Evolutionary conservation across 495 filamentous ascomycete species (phyloP).

Genomic region (Hypoxylon cercidicola): DNA sequence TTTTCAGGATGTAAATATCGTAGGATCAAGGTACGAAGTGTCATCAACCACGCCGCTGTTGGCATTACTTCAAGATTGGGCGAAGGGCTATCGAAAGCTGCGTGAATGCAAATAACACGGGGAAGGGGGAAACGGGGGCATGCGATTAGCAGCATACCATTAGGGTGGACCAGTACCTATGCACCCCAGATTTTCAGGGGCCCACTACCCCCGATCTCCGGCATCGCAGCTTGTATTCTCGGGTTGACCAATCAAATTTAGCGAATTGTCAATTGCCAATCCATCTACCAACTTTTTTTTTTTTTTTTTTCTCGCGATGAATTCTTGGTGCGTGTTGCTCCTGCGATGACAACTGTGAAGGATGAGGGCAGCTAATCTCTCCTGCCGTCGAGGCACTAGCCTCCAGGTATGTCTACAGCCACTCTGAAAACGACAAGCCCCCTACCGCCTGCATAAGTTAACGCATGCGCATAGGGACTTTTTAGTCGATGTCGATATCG

Average conservation of each 20-base stretch:
- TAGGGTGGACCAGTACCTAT: slow-evolving; percentile 2
- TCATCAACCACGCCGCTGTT: too few species aligned
- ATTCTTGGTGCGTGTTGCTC: slow-evolving; percentile 16
- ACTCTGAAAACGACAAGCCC: background rate
- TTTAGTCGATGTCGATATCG: slow-evolving; percentile 31
- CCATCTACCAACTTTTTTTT: slow-evolving; percentile 22
- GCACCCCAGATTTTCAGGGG: slow-evolving; percentile 32
- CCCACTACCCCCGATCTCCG: slow-evolving; percentile 27
- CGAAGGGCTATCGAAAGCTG: too few species aligned
- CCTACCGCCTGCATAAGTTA: background rate
- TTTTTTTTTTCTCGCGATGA: background rate
- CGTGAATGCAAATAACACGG: too few species aligned
- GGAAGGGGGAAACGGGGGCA: too few species aligned
- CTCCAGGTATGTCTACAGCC: slow-evolving; percentile 37
- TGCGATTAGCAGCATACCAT: too few species aligned
- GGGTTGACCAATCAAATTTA: slow-evolving; percentile 26
- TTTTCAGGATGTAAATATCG: too few species aligned
- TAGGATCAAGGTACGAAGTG: too few species aligned
- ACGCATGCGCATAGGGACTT: slow-evolving; percentile 28
- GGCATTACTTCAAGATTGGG: too few species aligned
- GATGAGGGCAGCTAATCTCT: slow-evolving; percentile 45
- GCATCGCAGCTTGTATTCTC: slow-evolving; percentile 34
- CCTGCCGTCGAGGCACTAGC: slow-evolving; percentile 42
- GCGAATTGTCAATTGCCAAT: slow-evolving; percentile 33
- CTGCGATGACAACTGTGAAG: slow-evolving; percentile 37